These are phyloP conservation scores for Aquanectria penicillioides DNA, from an alignment of 2,329 filamentous ascomycete species.

Conservation along the genomic window DNA sequence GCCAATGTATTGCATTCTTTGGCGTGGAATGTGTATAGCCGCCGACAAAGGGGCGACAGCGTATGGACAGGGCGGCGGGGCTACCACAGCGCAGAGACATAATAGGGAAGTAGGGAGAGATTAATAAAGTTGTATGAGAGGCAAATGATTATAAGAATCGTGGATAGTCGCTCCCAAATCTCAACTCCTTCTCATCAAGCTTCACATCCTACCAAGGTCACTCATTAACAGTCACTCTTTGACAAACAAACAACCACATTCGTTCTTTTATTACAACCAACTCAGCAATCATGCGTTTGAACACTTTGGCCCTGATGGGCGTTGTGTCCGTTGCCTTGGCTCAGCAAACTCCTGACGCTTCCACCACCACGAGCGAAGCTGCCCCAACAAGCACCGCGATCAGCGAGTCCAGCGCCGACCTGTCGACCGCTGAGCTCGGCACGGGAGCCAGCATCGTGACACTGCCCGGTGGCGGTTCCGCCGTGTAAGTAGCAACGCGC, in stretches of 20 bases:
- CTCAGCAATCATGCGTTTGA: background rate
- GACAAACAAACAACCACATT: background rate
- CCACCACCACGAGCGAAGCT: background rate
- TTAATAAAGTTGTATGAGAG: too few species aligned
- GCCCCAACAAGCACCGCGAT: too few species aligned
- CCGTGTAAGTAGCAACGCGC: too few species aligned
- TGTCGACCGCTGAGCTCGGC: too few species aligned
- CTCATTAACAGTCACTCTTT: background rate
- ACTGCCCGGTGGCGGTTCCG: too few species aligned
- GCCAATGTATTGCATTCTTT: constrained; percentile 3
- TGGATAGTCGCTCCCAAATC: background rate
- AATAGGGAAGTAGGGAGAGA: too few species aligned
- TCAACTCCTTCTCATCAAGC: background rate
- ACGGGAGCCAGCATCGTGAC: too few species aligned
- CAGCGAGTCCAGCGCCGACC: too few species aligned
- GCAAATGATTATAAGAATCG: background rate
- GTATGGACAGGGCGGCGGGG: too few species aligned
- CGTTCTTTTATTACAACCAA: background rate
- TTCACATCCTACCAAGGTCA: background rate
- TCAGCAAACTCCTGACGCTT: background rate
- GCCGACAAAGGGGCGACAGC: background rate
- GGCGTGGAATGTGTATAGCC: background rate
- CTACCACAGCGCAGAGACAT: background rate
- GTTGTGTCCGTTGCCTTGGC: background rate
- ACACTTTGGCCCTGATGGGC: background rate